Evolutionary conservation across 176 grass and related monocot genomes (phyloP).

Genomic region (Raddia distichophylla): DNA sequence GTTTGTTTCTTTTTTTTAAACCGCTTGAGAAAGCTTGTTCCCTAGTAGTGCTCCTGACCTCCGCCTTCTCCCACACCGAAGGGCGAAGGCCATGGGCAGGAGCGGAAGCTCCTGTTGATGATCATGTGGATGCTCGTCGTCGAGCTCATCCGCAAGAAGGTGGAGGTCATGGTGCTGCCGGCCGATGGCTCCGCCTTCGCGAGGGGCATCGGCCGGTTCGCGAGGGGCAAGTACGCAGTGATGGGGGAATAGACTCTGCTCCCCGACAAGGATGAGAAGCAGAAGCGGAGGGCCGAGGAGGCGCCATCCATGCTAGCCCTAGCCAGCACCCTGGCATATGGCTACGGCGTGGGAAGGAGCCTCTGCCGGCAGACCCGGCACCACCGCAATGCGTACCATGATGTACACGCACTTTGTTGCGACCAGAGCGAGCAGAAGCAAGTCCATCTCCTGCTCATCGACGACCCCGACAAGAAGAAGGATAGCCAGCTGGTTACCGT

Average conservation of each 20-base stretch:
- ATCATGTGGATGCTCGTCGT: conserved; percentile 40
- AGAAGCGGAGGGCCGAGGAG: no score
- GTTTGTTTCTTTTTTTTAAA: no score
- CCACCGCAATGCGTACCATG: no score
- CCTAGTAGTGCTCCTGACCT: no score
- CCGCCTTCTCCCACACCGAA: background rate
- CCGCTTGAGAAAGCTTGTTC: no score
- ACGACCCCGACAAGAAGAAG: no score
- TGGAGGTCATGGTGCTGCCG: background rate
- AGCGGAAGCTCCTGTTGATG: background rate
- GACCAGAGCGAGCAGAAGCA: conserved; percentile 14
- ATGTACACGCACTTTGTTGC: no score
- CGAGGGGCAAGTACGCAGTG: conserved; percentile 21
- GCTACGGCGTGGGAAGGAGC: conserved; percentile 9
- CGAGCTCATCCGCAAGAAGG: conserved; percentile 46
- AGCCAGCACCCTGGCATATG: background rate
- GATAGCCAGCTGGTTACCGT: background rate
- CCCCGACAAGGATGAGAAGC: no score
- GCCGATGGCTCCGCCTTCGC: background rate
- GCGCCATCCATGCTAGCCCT: no score
- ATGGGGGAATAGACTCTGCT: conserved; percentile 39
- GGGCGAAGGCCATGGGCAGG: fast-evolving
- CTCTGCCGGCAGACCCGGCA: no score
- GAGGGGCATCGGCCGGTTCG: background rate
- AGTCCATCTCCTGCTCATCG: no score